Evolutionary conservation across 2,329 filamentous ascomycete species (phyloP).

Genomic region (Fonsecaea erecta): DNA sequence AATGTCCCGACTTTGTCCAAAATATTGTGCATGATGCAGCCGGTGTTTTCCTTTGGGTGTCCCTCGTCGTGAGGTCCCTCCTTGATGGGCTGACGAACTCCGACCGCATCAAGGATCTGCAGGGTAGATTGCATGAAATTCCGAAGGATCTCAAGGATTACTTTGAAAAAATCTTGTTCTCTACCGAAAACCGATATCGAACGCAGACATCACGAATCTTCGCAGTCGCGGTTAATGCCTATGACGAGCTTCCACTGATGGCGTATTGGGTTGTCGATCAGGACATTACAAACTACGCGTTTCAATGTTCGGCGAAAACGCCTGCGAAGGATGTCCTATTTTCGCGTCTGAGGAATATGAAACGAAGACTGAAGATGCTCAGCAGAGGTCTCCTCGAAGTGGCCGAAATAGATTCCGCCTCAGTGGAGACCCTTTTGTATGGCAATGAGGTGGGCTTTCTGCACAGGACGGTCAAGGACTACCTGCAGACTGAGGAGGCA

Average conservation of each 20-base stretch:
- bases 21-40: neutral
- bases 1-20: neutral
- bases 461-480: too few relatives aligned
- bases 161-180: neutral
- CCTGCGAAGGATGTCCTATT: too few relatives aligned
- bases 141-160: neutral
- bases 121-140: neutral
- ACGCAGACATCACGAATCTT: neutral
- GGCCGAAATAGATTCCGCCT: too few relatives aligned
- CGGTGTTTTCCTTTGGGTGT: slow-evolving; percentile 19
- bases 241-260: neutral
- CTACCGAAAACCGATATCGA: neutral
- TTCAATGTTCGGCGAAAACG: too few relatives aligned
- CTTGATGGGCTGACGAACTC: slow-evolving; percentile 2
- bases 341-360: too few relatives aligned
- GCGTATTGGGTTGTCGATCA: neutral
- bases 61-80: slow-evolving; percentile 3
- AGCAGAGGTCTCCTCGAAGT: too few relatives aligned
- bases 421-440: too few relatives aligned
- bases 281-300: too few relatives aligned
- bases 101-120: neutral
- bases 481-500: too few relatives aligned
- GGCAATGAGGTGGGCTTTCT: too few relatives aligned
- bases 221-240: neutral
- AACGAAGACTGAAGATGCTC: too few relatives aligned